phyloP scores from a whole-genome alignment of 192 early-diverging fungal genomes.

The Gigaspora rosea region DNA sequence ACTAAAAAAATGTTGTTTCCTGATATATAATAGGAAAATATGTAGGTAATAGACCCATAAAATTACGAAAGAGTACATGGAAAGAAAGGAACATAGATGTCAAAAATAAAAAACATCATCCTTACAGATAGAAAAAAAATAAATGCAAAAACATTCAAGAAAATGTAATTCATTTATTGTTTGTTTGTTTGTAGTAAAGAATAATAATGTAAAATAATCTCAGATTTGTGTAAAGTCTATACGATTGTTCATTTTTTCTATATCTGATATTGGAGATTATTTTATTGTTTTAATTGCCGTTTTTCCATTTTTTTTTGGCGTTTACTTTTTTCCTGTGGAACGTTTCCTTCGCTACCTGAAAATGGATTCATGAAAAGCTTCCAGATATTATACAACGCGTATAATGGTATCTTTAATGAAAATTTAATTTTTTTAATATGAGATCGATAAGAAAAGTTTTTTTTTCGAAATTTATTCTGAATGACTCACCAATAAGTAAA shows the following conservation, averaged over 20 bases:
- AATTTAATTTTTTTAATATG: neutral
- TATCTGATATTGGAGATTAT: too few relatives aligned
- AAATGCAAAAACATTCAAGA: too few relatives aligned
- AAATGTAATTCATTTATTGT: too few relatives aligned
- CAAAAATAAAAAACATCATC: slow-evolving; percentile 31
- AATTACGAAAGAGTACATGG: slow-evolving; percentile 91
- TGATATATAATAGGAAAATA: slow-evolving; percentile 84
- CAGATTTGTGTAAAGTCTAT: too few relatives aligned
- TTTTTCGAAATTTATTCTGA: neutral
- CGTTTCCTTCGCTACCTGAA: neutral
- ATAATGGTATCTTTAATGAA: neutral
- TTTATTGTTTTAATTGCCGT: neutral
- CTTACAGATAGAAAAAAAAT: slow-evolving; percentile 24
- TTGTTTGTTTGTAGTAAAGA: too few relatives aligned
- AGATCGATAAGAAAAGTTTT: neutral
- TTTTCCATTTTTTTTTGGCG: slow-evolving; percentile 4
- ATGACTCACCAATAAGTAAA: slow-evolving; percentile 48
- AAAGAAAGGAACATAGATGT: slow-evolving; percentile 84
- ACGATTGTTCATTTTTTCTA: too few relatives aligned
- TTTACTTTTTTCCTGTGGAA: neutral
- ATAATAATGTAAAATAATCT: too few relatives aligned
- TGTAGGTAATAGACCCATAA: slow-evolving; percentile 92
- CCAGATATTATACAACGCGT: neutral
- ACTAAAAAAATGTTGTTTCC: slow-evolving; percentile 4
- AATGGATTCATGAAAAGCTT: neutral